Evolutionary conservation across 2,329 filamentous ascomycete species (phyloP).

Genomic region (Xenoacremonium recifei): DNA sequence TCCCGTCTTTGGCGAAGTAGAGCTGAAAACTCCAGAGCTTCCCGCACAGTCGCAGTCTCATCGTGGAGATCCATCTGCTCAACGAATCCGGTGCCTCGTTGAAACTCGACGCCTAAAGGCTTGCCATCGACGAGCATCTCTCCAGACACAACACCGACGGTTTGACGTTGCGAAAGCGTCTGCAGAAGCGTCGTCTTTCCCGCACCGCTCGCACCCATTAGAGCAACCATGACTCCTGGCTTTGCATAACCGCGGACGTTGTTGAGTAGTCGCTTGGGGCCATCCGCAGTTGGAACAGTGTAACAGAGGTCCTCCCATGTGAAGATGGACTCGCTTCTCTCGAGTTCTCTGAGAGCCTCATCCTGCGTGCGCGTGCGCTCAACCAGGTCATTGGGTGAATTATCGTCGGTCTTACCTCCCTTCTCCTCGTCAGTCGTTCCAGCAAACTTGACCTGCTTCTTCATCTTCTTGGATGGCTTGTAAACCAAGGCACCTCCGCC

Average conservation of each 20-base stretch:
- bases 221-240: slow-evolving; percentile 74
- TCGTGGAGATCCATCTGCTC: slow-evolving; percentile 66
- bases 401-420: not conserved
- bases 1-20: slow-evolving; percentile 58
- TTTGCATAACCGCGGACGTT: slow-evolving; percentile 74
- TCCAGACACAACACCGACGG: slow-evolving; percentile 69
- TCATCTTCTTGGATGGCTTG: not conserved
- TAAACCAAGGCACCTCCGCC: not conserved
- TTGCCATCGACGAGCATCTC: slow-evolving; percentile 75
- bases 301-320: slow-evolving; percentile 72
- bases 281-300: slow-evolving; percentile 55
- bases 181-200: slow-evolving; percentile 84
- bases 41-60: slow-evolving; percentile 60
- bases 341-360: slow-evolving; percentile 10
- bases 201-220: slow-evolving; percentile 79
- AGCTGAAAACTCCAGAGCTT: slow-evolving; percentile 65
- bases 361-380: too few relatives aligned
- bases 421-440: not conserved
- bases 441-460: not conserved
- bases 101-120: slow-evolving; percentile 68
- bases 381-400: not conserved
- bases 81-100: slow-evolving; percentile 69
- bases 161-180: slow-evolving; percentile 70
- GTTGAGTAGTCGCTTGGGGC: slow-evolving; percentile 32
- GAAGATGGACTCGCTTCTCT: slow-evolving; percentile 33